Conservation (phyloP, 345 rosid species). For the Clarkia xantiana region DNA sequence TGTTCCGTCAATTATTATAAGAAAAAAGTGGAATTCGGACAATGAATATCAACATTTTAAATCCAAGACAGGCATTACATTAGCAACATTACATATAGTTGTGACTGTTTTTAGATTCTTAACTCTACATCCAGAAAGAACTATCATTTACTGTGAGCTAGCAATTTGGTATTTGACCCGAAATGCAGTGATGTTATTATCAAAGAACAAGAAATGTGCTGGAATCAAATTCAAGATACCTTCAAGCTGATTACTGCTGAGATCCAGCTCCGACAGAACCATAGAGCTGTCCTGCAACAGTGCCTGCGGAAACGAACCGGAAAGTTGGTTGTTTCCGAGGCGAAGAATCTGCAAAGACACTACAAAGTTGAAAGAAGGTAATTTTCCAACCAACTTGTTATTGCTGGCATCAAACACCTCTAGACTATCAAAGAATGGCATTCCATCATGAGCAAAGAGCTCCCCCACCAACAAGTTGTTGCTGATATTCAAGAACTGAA, state of each 20-base stretch:
- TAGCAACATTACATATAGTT: too few relatives aligned
- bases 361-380: constrained; percentile 66
- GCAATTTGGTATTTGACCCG: too few relatives aligned
- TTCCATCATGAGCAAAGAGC: constrained; percentile 68
- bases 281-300: constrained; percentile 64
- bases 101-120: neutral
- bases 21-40: too few relatives aligned
- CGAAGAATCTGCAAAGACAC: constrained; percentile 63
- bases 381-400: constrained; percentile 44
- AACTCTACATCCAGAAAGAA: neutral
- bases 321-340: constrained; percentile 54
- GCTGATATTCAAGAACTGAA: constrained; percentile 54
- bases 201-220: too few relatives aligned
- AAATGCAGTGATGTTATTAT: too few relatives aligned
- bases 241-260: constrained; percentile 63
- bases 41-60: too few relatives aligned
- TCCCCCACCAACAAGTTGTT: constrained; percentile 41
- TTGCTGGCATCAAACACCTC: constrained; percentile 84
- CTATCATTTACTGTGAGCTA: too few relatives aligned
- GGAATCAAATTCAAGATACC: constrained; percentile 24
- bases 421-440: constrained; percentile 67
- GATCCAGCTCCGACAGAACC: constrained; percentile 70
- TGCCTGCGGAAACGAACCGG: constrained; percentile 51
- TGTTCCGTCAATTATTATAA: too few relatives aligned
- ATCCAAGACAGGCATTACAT: too few relatives aligned